These are phyloP conservation scores for Boletus smithii DNA, from an alignment of 1,284 basidiomycete species.

Conservation along the genomic window DNA sequence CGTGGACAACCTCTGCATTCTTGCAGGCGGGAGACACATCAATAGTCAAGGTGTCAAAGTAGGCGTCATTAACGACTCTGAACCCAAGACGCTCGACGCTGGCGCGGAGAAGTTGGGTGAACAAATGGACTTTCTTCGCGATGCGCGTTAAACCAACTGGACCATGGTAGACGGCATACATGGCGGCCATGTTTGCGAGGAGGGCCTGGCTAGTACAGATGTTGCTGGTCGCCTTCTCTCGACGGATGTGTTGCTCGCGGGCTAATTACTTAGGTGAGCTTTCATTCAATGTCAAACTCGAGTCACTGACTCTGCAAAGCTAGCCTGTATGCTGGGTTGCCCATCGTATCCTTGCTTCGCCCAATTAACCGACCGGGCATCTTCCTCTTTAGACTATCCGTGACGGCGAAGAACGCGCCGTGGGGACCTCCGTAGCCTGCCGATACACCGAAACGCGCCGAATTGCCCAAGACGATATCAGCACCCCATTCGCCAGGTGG, in stretches of 20 bases:
- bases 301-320: constrained; percentile 83
- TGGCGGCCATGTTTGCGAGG: constrained; percentile 94
- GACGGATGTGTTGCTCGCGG: constrained; percentile 94
- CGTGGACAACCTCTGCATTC: constrained; percentile 67
- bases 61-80: constrained; percentile 59
- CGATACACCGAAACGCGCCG: constrained; percentile 92
- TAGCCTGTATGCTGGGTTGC: constrained; percentile 86
- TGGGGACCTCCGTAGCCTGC: constrained; percentile 90
- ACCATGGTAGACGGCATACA: constrained; percentile 98
- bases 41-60: constrained; percentile 95
- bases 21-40: constrained; percentile 63
- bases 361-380: constrained; percentile 97
- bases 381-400: constrained; percentile 91
- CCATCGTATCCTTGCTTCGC: constrained; percentile 80
- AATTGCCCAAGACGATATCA: constrained; percentile 93
- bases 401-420: constrained; percentile 94
- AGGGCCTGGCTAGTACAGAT: constrained; percentile 93
- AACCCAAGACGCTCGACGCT: constrained; percentile 75
- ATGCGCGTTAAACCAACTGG: constrained; percentile 84
- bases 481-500: constrained; percentile 99
- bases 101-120: constrained; percentile 77
- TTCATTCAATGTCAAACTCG: background rate
- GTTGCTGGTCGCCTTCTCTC: constrained; percentile 94
- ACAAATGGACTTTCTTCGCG: constrained; percentile 87
- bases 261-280: constrained; percentile 45